Percentiles rank a stretch among this genome's conserved stretches.
These are phyloP conservation scores for Phytophthora fragariaefolia DNA, from an alignment of 352 stramenopile genomes.

Conservation along the genomic window DNA sequence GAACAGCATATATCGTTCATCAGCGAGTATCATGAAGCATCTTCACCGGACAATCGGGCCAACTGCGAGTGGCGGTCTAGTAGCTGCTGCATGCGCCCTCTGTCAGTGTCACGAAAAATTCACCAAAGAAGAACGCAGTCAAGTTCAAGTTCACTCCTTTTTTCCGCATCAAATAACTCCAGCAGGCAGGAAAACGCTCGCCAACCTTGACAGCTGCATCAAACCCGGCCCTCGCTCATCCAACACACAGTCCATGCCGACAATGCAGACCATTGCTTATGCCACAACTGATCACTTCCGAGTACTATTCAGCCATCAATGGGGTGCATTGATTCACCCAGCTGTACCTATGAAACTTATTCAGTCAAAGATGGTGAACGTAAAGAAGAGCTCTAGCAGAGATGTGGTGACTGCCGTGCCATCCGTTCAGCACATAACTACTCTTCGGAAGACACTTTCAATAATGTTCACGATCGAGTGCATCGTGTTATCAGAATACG, in stretches of 20 bases:
- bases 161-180: slow-evolving; percentile 14
- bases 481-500: slow-evolving; percentile 45
- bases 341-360: neutral
- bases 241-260: slow-evolving; percentile 28
- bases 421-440: slow-evolving; percentile 19
- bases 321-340: slow-evolving; percentile 11
- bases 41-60: slow-evolving; percentile 1
- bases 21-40: slow-evolving; percentile 14
- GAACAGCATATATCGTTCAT: slow-evolving; percentile 9
- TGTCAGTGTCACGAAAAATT: slow-evolving; percentile 23
- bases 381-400: neutral
- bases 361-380: neutral
- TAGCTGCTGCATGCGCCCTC: slow-evolving; percentile 6
- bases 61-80: neutral
- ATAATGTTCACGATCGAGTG: slow-evolving; percentile 48
- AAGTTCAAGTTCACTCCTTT: slow-evolving; percentile 21
- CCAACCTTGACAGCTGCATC: slow-evolving; percentile 4
- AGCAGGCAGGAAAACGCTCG: neutral
- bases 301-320: slow-evolving; percentile 3
- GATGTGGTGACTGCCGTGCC: slow-evolving; percentile 3
- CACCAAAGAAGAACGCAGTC: slow-evolving; percentile 14
- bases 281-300: neutral
- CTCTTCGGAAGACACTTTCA: slow-evolving; percentile 19
- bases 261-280: slow-evolving; percentile 1
- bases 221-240: neutral